Percentiles rank a stretch among this genome's conserved stretches.
These are phyloP conservation scores for Yamadazyma songkhlaensis DNA, from an alignment of 1,139 yeast species.

Conservation along the genomic window DNA sequence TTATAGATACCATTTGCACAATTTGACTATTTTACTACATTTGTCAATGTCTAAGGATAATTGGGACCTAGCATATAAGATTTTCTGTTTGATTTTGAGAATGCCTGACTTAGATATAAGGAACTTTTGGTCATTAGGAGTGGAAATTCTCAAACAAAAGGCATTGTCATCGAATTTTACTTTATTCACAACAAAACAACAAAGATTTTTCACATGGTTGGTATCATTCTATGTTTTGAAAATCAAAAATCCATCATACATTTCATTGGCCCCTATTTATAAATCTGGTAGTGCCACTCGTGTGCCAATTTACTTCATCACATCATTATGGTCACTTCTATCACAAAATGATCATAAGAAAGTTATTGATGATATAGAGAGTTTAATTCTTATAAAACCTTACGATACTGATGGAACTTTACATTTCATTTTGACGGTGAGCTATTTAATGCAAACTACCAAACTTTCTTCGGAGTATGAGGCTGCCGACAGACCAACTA, in stretches of 20 bases:
- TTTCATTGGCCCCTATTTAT: conserved; percentile 34
- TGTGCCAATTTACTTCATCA: conserved; percentile 36
- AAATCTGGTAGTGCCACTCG: conserved; percentile 36
- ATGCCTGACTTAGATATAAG: conserved; percentile 50
- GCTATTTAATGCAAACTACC: conserved; percentile 21
- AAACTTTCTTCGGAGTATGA: conserved; percentile 13
- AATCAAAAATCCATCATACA: conserved; percentile 9
- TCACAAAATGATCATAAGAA: conserved; percentile 22
- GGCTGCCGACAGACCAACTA: conserved; percentile 7
- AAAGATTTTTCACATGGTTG: conserved; percentile 34
- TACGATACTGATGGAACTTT: conserved; percentile 43
- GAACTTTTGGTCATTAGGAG: conserved; percentile 59
- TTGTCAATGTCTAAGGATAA: conserved; percentile 39
- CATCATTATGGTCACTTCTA: conserved; percentile 35
- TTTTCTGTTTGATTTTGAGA: conserved; percentile 49
- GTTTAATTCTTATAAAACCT: conserved; percentile 43
- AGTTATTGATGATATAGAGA: conserved; percentile 32
- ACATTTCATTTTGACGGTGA: conserved; percentile 30
- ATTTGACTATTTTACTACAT: conserved; percentile 34
- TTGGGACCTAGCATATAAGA: conserved; percentile 55
- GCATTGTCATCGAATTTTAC: background rate
- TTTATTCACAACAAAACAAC: conserved; percentile 22
- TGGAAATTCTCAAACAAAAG: conserved; percentile 28
- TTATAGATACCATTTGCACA: conserved; percentile 26
- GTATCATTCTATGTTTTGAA: conserved; percentile 24